Evolutionary conservation across 768 basidiomycete genomes (phyloP).

Genomic region (Kondoa subrosea): DNA sequence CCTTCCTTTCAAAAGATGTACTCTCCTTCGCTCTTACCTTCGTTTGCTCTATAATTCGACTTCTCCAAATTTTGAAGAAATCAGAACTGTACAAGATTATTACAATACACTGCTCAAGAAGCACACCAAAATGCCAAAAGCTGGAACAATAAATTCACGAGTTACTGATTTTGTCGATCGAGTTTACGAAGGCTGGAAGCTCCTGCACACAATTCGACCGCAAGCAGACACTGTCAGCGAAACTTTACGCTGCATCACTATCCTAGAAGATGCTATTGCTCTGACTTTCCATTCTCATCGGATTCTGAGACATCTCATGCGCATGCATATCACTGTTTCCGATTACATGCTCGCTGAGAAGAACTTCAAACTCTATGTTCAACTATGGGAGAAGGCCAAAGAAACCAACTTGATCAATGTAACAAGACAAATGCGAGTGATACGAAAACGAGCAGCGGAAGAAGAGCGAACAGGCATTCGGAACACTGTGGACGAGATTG

Average conservation of each 20-base stretch:
- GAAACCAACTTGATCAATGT: slow-evolving; percentile 40
- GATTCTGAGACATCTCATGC: slow-evolving; percentile 67
- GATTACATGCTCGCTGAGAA: slow-evolving; percentile 50
- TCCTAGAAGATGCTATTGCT: slow-evolving; percentile 85
- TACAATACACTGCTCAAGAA: slow-evolving; percentile 11
- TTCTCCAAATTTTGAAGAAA: background rate
- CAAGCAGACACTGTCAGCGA: slow-evolving; percentile 16
- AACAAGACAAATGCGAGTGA: slow-evolving; percentile 24
- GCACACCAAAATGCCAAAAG: slow-evolving; percentile 15
- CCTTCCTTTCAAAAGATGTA: background rate
- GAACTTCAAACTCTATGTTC: slow-evolving; percentile 61
- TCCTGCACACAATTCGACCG: slow-evolving; percentile 16
- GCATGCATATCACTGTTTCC: slow-evolving; percentile 45
- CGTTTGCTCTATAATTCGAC: background rate
- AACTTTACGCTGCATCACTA: slow-evolving; percentile 34
- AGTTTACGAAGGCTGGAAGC: slow-evolving; percentile 16
- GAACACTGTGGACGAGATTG: too few relatives aligned
- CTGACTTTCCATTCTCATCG: slow-evolving; percentile 84
- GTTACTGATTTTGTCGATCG: slow-evolving; percentile 21
- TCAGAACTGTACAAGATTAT: background rate
- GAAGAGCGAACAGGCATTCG: slow-evolving; percentile 14
- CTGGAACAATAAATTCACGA: slow-evolving; percentile 18
- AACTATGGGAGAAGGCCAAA: slow-evolving; percentile 66
- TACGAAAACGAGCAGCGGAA: slow-evolving; percentile 28
- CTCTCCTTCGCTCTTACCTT: slow-evolving; percentile 15